Conservation (phyloP, 441 rosid genomes). For the Adansonia rubrostipa region DNA sequence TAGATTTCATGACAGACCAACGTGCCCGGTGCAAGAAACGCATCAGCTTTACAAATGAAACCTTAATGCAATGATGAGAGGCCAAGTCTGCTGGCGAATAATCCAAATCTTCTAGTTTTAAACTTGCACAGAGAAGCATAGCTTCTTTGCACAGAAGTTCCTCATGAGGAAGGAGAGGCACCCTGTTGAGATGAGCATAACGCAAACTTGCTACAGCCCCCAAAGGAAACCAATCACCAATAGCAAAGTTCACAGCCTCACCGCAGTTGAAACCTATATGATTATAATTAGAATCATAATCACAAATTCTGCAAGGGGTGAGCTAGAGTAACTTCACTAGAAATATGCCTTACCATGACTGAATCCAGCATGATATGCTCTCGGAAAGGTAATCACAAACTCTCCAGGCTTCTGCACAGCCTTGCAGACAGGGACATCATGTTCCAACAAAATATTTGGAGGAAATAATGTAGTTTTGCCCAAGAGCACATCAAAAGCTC, state of each 20-base stretch:
- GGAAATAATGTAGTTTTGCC: constrained; percentile 99
- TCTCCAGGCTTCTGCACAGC: constrained; percentile 99
- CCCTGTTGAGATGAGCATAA: constrained; percentile 86
- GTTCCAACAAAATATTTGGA: constrained; percentile 82
- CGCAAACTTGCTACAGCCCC: constrained; percentile 95
- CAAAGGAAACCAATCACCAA: constrained; percentile 95
- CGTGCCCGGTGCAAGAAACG: constrained; percentile 84
- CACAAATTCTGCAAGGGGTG: constrained; percentile 17
- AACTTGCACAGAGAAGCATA: constrained; percentile 60
- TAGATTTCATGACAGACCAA: constrained; percentile 76
- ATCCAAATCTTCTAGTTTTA: constrained; percentile 64
- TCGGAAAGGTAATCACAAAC: constrained; percentile 86
- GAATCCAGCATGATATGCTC: constrained; percentile 99
- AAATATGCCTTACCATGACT: constrained; percentile 76
- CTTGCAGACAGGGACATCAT: constrained; percentile 90
- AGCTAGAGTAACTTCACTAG: constrained; percentile 3
- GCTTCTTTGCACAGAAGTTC: constrained; percentile 97
- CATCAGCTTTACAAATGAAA: constrained; percentile 82
- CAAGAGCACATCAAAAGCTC: constrained; percentile 94
- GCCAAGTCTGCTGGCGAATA: constrained; percentile 59
- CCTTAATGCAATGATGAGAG: constrained; percentile 62
- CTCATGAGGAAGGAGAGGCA: constrained; percentile 97
- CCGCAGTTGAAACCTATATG: constrained; percentile 93
- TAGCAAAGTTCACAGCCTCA: constrained; percentile 99
- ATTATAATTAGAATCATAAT: constrained; percentile 24